These are phyloP conservation scores for Xylaria hypoxylon DNA, from an alignment of 2,329 filamentous ascomycete species.

Conservation along the genomic window DNA sequence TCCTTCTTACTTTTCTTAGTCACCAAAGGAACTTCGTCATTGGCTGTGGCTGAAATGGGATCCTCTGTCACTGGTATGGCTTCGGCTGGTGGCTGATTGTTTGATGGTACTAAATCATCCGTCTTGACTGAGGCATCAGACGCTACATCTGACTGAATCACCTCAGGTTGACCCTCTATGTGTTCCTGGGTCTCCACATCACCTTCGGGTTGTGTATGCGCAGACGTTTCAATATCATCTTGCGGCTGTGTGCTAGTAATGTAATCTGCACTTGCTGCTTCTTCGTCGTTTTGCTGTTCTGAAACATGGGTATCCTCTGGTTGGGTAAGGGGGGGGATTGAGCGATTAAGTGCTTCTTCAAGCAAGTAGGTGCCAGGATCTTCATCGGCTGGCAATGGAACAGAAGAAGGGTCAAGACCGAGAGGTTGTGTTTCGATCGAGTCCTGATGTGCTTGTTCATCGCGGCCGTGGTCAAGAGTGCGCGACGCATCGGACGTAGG, in stretches of 20 bases:
- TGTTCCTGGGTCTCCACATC: not conserved
- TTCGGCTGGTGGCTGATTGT: slow-evolving; percentile 7
- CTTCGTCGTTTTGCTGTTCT: not conserved
- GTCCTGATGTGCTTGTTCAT: slow-evolving; percentile 4
- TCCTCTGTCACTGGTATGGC: not conserved
- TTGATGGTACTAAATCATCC: slow-evolving; percentile 2
- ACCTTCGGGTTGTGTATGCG: slow-evolving; percentile 2
- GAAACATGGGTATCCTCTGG: not conserved
- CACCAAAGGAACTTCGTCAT: slow-evolving; percentile 40
- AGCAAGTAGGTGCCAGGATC: slow-evolving; percentile 4
- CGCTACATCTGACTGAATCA: not conserved
- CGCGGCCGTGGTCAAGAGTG: not conserved
- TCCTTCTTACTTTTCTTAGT: slow-evolving; percentile 50
- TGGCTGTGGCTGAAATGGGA: not conserved
- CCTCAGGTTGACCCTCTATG: not conserved
- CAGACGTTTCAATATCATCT: not conserved
- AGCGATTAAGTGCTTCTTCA: not conserved
- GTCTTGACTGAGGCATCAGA: slow-evolving; percentile 1
- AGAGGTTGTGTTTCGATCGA: not conserved
- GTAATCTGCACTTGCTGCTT: not conserved
- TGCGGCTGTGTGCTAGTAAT: not conserved
- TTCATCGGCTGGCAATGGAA: slow-evolving; percentile 27
- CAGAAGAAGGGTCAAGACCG: slow-evolving; percentile 19
- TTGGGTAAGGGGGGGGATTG: not conserved
- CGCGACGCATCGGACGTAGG: not conserved